Conservation (phyloP, 441 rosid genomes). For the Lepidium campestre region DNA sequence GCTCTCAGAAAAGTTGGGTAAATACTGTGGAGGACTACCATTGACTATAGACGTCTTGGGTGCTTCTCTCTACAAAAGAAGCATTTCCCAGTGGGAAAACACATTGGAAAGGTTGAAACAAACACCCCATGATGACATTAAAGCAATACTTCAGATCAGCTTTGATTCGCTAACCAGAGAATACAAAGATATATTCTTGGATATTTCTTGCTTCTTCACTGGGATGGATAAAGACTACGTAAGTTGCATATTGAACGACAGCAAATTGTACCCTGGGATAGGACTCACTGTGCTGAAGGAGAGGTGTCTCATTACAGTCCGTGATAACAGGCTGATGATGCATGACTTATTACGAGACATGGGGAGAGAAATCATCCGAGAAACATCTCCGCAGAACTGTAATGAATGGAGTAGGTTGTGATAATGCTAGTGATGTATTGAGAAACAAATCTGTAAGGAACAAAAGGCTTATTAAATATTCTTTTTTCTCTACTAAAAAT, state of each 20-base stretch:
- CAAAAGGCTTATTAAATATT: background rate
- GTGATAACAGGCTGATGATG: background rate
- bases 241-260: constrained; percentile 10
- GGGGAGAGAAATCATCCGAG: constrained; percentile 4
- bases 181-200: constrained; percentile 24
- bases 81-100: constrained; percentile 20
- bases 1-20: background rate
- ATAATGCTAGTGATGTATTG: background rate
- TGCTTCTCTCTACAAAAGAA: background rate
- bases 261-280: background rate
- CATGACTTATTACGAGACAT: background rate
- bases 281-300: constrained; percentile 13
- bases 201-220: constrained; percentile 32
- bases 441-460: constrained; percentile 9
- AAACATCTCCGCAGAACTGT: background rate
- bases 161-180: constrained; percentile 4
- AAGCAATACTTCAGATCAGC: background rate
- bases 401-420: constrained; percentile 7
- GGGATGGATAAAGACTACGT: constrained; percentile 15
- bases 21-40: constrained; percentile 22
- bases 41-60: constrained; percentile 28
- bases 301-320: constrained; percentile 6
- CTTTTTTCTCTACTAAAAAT: background rate
- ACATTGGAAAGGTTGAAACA: constrained; percentile 22
- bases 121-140: background rate